These are phyloP conservation scores for Fusarium proliferatum DNA, from an alignment of 2,329 filamentous ascomycete species.

Conservation along the genomic window DNA sequence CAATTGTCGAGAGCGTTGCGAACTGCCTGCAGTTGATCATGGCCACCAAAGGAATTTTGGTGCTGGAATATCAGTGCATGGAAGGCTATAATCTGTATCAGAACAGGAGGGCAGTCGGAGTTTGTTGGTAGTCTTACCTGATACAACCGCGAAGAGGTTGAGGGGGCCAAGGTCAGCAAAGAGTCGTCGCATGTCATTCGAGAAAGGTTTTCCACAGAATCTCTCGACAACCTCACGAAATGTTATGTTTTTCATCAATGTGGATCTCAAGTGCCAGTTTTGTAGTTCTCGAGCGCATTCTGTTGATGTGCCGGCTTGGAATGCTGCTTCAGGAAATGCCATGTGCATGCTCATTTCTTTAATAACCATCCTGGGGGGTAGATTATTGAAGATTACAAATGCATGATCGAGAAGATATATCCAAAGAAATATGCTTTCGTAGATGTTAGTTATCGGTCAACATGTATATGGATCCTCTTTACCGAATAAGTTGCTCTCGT, in stretches of 20 bases:
- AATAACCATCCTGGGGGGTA: not conserved
- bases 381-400: not conserved
- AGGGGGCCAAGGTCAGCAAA: not conserved
- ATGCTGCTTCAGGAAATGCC: not conserved
- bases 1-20: not conserved
- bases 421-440: not conserved
- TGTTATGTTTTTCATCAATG: accelerated
- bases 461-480: accelerated
- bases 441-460: not conserved
- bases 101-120: accelerated
- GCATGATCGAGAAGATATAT: not conserved
- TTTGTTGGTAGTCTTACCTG: not conserved
- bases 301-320: not conserved
- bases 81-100: not conserved
- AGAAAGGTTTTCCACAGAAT: not conserved
- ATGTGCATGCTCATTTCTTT: slow-evolving; percentile 9
- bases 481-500: slow-evolving; percentile 3
- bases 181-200: not conserved
- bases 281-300: not conserved
- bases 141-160: not conserved
- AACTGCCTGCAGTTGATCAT: not conserved
- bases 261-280: not conserved
- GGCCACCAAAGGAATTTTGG: not conserved
- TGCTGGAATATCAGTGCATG: not conserved
- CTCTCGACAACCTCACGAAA: not conserved